phyloP scores from a whole-genome alignment of 2,329 filamentous ascomycete genomes.

The Teratosphaeria viscida region DNA sequence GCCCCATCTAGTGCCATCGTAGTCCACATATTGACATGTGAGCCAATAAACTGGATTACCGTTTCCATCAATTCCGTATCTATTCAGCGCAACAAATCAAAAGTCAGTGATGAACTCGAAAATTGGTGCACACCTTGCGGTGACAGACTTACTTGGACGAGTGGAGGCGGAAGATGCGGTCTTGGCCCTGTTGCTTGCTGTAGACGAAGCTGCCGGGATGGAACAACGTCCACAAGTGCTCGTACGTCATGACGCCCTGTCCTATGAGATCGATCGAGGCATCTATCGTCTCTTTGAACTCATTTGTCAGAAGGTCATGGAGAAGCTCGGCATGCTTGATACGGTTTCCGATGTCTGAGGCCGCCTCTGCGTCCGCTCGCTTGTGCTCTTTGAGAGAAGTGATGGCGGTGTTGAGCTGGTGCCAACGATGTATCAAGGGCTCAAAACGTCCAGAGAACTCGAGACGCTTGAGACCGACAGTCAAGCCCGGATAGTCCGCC shows the following conservation, averaged over 20 bases:
- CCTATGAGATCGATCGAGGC: slow-evolving; percentile 28
- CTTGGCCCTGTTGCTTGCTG: slow-evolving; percentile 27
- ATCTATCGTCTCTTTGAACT: slow-evolving; percentile 34
- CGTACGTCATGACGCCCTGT: slow-evolving; percentile 26
- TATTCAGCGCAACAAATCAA: no score
- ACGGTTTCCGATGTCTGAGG: slow-evolving; percentile 4
- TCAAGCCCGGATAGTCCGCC: slow-evolving; percentile 38
- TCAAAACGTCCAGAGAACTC: slow-evolving; percentile 49
- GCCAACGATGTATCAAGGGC: slow-evolving; percentile 58
- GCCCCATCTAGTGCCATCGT: slow-evolving; percentile 30
- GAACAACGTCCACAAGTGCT: slow-evolving; percentile 27
- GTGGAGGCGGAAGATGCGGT: slow-evolving; percentile 26
- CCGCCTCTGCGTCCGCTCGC: background rate
- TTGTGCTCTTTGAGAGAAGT: slow-evolving; percentile 9
- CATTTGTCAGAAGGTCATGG: slow-evolving; percentile 27
- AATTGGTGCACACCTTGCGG: no score
- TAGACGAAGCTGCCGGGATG: slow-evolving; percentile 25
- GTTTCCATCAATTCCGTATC: slow-evolving; percentile 23
- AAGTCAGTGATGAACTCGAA: no score
- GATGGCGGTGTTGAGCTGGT: slow-evolving; percentile 32
- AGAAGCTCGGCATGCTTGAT: slow-evolving; percentile 31
- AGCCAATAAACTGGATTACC: slow-evolving; percentile 29
- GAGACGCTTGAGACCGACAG: slow-evolving; percentile 48
- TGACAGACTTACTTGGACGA: slow-evolving; percentile 6
- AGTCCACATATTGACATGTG: slow-evolving; percentile 24